phyloP scores from a whole-genome alignment of 495 filamentous ascomycete species.

The Penicillium ochrochloron region DNA sequence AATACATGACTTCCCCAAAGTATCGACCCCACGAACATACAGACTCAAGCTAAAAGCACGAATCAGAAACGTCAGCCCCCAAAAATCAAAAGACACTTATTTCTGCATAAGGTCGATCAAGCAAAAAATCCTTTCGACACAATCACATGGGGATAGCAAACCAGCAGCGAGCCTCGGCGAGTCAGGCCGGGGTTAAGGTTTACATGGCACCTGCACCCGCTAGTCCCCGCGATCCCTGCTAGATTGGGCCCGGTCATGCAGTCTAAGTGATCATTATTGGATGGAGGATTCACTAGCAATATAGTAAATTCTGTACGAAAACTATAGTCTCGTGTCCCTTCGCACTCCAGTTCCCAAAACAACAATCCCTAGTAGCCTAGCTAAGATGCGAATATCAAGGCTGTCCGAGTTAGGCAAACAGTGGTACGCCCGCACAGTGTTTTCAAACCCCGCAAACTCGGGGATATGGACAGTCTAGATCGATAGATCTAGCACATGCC shows the following conservation, averaged over 20 bases:
- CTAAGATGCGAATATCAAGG: neutral
- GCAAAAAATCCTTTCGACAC: neutral
- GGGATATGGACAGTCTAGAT: neutral
- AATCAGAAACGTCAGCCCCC: neutral
- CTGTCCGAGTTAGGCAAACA: neutral
- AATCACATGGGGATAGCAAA: conserved; percentile 1
- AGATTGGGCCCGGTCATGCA: neutral
- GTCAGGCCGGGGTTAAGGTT: conserved; percentile 5
- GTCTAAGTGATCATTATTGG: neutral
- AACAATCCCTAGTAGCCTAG: neutral
- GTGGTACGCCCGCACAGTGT: neutral
- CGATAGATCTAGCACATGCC: conserved; percentile 3
- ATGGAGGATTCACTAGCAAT: neutral
- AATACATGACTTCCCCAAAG: neutral
- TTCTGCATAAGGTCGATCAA: neutral
- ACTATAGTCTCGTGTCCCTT: no score
- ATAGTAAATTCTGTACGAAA: no score
- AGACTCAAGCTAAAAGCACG: neutral
- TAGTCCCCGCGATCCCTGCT: conserved; percentile 11
- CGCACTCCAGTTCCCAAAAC: neutral
- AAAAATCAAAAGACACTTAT: neutral
- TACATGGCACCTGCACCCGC: neutral
- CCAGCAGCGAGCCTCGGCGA: conserved; percentile 4
- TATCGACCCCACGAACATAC: neutral
- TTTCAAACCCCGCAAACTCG: neutral